Conservation (phyloP, 73 alveolate genomes). For the Tetrahymena malaccensis region DNA sequence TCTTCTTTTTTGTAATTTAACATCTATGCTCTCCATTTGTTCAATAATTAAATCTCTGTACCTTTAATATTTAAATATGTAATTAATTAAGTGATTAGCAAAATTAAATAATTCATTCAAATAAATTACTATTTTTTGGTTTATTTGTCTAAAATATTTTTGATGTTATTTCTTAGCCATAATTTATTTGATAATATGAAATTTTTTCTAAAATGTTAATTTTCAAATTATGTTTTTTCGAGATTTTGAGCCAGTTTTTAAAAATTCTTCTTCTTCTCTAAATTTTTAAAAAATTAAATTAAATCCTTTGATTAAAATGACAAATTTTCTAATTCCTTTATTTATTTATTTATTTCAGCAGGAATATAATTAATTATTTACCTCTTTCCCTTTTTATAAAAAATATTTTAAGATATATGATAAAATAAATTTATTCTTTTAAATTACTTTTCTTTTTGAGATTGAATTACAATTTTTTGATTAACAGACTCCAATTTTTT, state of each 20-base stretch:
- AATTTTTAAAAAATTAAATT: too few species aligned
- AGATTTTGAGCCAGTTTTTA: not conserved
- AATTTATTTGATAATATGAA: constrained; percentile 24
- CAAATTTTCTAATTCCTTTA: too few species aligned
- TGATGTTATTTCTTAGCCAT: constrained; percentile 22
- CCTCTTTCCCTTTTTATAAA: not conserved
- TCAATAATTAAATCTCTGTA: not conserved
- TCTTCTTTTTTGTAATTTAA: not conserved
- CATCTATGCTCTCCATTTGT: not conserved
- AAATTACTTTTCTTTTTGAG: not conserved
- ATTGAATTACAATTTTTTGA: too few species aligned
- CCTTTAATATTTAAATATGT: not conserved
- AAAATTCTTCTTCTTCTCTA: not conserved
- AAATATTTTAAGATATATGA: too few species aligned
- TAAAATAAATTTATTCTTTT: too few species aligned
- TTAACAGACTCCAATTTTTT: not conserved
- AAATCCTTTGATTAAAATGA: too few species aligned
- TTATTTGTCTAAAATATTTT: not conserved
- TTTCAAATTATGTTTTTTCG: not conserved
- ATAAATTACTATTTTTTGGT: not conserved
- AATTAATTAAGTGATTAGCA: too few species aligned
- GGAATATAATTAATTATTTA: too few species aligned
- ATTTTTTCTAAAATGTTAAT: constrained; percentile 13
- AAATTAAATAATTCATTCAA: too few species aligned
- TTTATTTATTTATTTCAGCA: too few species aligned